Conservation (phyloP, 2,329 filamentous ascomycete species). For the Zelopaecilomyces penicillatus region DNA sequence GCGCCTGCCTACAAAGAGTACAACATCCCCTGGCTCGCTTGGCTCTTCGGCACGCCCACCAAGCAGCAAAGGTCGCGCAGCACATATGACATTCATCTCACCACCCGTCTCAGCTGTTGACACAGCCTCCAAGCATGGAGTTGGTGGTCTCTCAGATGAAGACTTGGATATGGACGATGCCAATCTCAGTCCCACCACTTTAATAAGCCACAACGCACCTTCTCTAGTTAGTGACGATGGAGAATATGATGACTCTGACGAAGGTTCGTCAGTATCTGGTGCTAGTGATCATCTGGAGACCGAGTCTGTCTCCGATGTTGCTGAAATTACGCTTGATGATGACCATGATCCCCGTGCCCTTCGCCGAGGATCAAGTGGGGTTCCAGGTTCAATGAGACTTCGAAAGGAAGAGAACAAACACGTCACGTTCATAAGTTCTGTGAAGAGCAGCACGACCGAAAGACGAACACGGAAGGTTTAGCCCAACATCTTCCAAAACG, state of each 20-base stretch:
- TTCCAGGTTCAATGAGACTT: slow-evolving; percentile 38
- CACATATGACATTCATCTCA: slow-evolving; percentile 32
- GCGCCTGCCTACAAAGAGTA: slow-evolving; percentile 51
- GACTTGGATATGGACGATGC: slow-evolving; percentile 47
- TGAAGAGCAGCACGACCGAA: slow-evolving; percentile 33
- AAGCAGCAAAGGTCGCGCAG: slow-evolving; percentile 48
- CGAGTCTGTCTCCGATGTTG: slow-evolving; percentile 51
- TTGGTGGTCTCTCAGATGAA: slow-evolving; percentile 29
- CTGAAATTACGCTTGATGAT: slow-evolving; percentile 54
- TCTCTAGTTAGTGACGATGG: slow-evolving; percentile 75
- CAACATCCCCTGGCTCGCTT: slow-evolving; percentile 37
- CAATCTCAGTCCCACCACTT: slow-evolving; percentile 60
- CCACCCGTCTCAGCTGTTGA: slow-evolving; percentile 18
- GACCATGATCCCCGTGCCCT: slow-evolving; percentile 41
- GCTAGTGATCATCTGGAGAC: slow-evolving; percentile 48
- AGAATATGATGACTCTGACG: slow-evolving; percentile 66
- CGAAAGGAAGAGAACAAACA: slow-evolving; percentile 48
- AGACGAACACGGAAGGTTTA: slow-evolving; percentile 19
- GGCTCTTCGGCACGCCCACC: slow-evolving; percentile 37
- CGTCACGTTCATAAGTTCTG: slow-evolving; percentile 46
- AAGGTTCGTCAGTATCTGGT: slow-evolving; percentile 52
- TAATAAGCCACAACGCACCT: slow-evolving; percentile 67
- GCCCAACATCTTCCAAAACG: slow-evolving; percentile 3
- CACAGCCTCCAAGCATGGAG: slow-evolving; percentile 14
- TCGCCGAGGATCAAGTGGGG: slow-evolving; percentile 34